These are phyloP conservation scores for Candida glucosophila DNA, from an alignment of 1,139 yeast species.

Conservation along the genomic window DNA sequence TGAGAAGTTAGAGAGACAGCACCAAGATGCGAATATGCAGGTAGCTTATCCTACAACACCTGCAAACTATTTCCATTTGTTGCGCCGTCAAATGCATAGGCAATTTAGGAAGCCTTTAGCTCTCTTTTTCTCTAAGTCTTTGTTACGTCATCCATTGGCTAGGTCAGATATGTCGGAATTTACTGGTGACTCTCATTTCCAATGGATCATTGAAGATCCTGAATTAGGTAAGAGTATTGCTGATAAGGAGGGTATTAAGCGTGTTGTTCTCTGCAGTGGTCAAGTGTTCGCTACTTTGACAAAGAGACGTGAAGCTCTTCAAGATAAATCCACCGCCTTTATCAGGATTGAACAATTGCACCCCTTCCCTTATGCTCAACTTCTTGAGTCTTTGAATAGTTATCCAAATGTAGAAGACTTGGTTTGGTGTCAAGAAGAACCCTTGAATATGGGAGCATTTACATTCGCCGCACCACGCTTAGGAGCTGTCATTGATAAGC, in stretches of 20 bases:
- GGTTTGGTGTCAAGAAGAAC: constrained; percentile 99
- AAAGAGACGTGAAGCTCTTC: constrained; percentile 75
- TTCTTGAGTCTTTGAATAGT: constrained; percentile 72
- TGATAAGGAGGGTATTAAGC: constrained; percentile 77
- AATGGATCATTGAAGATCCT: constrained; percentile 90
- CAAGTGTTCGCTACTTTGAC: constrained; percentile 91
- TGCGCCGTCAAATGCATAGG: constrained; percentile 99
- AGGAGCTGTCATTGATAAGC: constrained; percentile 63
- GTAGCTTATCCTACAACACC: constrained; percentile 98
- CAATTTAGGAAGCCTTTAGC: constrained; percentile 96
- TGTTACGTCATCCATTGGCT: constrained; percentile 97
- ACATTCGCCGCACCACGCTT: constrained; percentile 75
- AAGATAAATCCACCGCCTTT: constrained; percentile 78
- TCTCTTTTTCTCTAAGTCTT: constrained; percentile 83
- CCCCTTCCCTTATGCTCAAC: constrained; percentile 97
- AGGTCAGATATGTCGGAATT: constrained; percentile 78
- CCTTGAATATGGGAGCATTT: constrained; percentile 95
- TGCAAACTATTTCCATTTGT: constrained; percentile 89
- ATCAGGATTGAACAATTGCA: constrained; percentile 90
- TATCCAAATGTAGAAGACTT: constrained; percentile 83
- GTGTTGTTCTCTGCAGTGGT: constrained; percentile 78
- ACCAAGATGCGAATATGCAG: constrained; percentile 98
- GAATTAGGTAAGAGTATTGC: constrained; percentile 73
- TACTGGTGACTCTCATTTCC: constrained; percentile 86
- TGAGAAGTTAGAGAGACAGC: constrained; percentile 90